Evolutionary conservation across 164 flowering plant species (phyloP), one percentile per base, ranked within the genome.

Genomic region (Stephania cephalantha): DNA sequence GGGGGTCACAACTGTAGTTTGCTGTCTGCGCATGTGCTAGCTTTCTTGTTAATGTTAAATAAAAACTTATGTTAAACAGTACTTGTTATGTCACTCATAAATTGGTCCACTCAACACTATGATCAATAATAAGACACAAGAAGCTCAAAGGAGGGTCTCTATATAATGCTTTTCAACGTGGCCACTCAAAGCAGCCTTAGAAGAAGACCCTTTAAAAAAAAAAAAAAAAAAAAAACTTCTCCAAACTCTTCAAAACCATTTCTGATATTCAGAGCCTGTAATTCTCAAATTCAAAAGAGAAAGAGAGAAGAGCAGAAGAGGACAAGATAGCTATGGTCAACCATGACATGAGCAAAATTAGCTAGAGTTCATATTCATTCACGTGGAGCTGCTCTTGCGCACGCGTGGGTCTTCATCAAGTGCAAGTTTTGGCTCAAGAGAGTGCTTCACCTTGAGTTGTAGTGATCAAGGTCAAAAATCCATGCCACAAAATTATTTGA

Each of bases 81-180:
- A 50, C 12, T 9, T 48, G 11, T 48, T 50, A 50, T 50, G 55
- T 50, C 55, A 50, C 55, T 50, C 55, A 50, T 50, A 7, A 50
- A 10, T 15, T 50, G 55, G 55, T 50, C 55, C 55, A 50, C 55
- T 15, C 11, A 50, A 50, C 55, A 50, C 55, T 50, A 7, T 11
- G 55, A 50, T 50, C 55, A 50, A 50, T 50, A 35, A 50, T 50
- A 50, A 50, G 55, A 50, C 55, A 50, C 15, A 15, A 50, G 55
- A 44, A 13, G 9, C 10, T 10, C 6, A 6, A 25, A 31, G 61
- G 50, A 66, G 31, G 30, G 70, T 17, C 67, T 78, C 55, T 10
- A 50, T 50, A 50, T 65, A 70, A 66, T 74, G 80, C 75, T 65
- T 73, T 78, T 65, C 71, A 74, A 74, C 6, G 80, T 78, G 80